Percentiles rank a stretch among this genome's conserved stretches.
phyloP scores from a whole-genome alignment of 352 stramenopile genomes.

The Pythium scleroteichum region DNA sequence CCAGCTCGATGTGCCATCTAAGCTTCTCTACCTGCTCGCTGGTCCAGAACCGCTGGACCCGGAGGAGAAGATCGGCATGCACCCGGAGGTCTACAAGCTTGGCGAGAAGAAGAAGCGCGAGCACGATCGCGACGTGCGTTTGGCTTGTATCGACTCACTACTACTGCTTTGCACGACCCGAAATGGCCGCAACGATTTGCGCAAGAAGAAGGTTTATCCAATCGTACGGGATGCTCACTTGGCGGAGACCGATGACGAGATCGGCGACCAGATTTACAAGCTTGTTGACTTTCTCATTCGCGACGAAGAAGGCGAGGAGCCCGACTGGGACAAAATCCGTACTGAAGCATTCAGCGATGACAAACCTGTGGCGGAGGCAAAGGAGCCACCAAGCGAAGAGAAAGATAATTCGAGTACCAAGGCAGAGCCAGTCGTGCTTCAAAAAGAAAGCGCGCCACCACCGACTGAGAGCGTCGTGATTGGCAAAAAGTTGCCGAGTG shows the following conservation, averaged over 20 bases:
- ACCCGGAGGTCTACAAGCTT: slow-evolving; percentile 71
- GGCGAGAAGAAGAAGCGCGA: slow-evolving; percentile 86
- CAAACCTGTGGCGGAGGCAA: slow-evolving; percentile 4
- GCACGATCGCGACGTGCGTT: slow-evolving; percentile 67
- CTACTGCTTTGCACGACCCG: slow-evolving; percentile 78
- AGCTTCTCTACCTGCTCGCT: slow-evolving; percentile 73
- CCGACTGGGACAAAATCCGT: slow-evolving; percentile 79
- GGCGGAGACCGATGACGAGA: slow-evolving; percentile 76
- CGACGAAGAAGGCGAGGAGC: slow-evolving; percentile 84
- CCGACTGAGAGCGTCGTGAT: slow-evolving; percentile 30
- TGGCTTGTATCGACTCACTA: slow-evolving; percentile 71
- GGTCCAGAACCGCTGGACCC: slow-evolving; percentile 75
- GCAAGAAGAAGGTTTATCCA: slow-evolving; percentile 85
- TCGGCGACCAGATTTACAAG: slow-evolving; percentile 89
- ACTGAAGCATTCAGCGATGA: slow-evolving; percentile 64
- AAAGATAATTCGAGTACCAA: slow-evolving; percentile 5
- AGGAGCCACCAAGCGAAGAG: neutral
- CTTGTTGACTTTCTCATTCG: slow-evolving; percentile 87
- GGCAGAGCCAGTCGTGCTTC: neutral
- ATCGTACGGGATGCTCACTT: slow-evolving; percentile 85
- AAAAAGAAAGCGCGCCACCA: neutral
- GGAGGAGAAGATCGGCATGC: slow-evolving; percentile 82
- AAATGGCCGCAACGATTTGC: slow-evolving; percentile 75
- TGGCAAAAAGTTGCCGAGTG: slow-evolving; percentile 39
- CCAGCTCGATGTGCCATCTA: slow-evolving; percentile 77